A percentile compares a stretch with the other conserved stretches of the same genome.
These are phyloP conservation scores for Fragaria nilgerrensis DNA, from an alignment of 306 rosid genomes.

Conservation along the genomic window DNA sequence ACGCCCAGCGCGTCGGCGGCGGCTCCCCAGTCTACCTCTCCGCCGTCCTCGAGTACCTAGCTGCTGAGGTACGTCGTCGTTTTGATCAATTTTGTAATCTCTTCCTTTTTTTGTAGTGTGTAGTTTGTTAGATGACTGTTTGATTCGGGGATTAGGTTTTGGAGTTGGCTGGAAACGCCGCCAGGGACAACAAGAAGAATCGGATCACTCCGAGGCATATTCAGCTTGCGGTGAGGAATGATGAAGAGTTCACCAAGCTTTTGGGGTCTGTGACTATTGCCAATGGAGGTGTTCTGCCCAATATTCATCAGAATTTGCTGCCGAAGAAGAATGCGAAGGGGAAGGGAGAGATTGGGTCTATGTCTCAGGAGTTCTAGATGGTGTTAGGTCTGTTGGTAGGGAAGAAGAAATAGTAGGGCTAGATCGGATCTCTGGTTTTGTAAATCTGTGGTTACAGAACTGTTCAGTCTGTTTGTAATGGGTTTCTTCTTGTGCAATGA, in stretches of 20 bases:
- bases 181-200: conserved; percentile 68
- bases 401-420: neutral
- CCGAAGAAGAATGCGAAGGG: conserved; percentile 60
- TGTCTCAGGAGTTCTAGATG: conserved; percentile 60
- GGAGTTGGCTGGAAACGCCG: conserved; percentile 68
- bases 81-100: neutral
- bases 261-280: conserved; percentile 65
- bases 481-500: neutral
- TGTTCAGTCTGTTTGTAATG: neutral
- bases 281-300: conserved; percentile 55
- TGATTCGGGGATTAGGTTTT: conserved; percentile 30
- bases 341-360: conserved; percentile 58
- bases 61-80: conserved; percentile 56
- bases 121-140: neutral
- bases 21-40: conserved; percentile 85
- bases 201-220: conserved; percentile 68
- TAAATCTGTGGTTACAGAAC: neutral
- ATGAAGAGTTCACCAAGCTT: conserved; percentile 54
- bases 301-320: conserved; percentile 52
- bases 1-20: conserved; percentile 67
- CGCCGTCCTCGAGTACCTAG: conserved; percentile 83
- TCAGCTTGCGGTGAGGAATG: conserved; percentile 75
- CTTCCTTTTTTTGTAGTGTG: neutral
- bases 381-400: neutral
- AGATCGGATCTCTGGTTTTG: neutral